Base-by-base conservation (phyloP, 352 stramenopile genomes). In the Pythium aristosporum region DNA sequence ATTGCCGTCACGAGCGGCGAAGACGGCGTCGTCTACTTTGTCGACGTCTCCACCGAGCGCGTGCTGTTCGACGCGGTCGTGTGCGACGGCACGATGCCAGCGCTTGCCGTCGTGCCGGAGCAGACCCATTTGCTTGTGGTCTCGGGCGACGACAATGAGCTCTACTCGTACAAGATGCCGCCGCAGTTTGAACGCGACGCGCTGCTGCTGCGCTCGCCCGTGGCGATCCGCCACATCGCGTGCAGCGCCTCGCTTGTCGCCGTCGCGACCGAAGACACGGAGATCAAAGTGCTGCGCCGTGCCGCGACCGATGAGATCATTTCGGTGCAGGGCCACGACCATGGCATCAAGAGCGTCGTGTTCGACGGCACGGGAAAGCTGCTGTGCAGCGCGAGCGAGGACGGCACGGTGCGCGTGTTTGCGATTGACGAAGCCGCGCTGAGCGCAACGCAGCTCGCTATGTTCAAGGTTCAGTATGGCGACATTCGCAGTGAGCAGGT, bases 11-110 rank as follows among this genome's bases (percentile, higher is more conserved):
- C 86, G 3, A 89, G 73, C 53, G 84, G 86, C 52, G 86, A 94
- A 61, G 86, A 94, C 57, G 86, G 86, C 60, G 74, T 90, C n/a
- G 65, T 94, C 61, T 87, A 79, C 69, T 75, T 92, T 37, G 88
- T 85, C 13, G 80, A 94, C 63, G 55, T 92, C 37, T 56, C 61
- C 12, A 78, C 77, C 2, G 77, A 92, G 59, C 65, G 61, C 15
- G 66, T 69, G 52, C 61, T 90, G 23, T 78, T 68, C n/a, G 67
- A 89, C 47, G 47, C 67, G 6, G 69, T 82, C 51, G 63, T 90
- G 47, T 76, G 71, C 37, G 84, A 95, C 41, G 84, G 82, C 18
- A 71, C 79, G 30, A 74, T 92, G 55, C 81, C 86, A 23, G 78
- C 82, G n/a, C 77, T 91, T 23, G 77, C 78, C n/a, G 75, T 93